phyloP scores from a whole-genome alignment of 805 yeast species.

The Candida piceae region DNA sequence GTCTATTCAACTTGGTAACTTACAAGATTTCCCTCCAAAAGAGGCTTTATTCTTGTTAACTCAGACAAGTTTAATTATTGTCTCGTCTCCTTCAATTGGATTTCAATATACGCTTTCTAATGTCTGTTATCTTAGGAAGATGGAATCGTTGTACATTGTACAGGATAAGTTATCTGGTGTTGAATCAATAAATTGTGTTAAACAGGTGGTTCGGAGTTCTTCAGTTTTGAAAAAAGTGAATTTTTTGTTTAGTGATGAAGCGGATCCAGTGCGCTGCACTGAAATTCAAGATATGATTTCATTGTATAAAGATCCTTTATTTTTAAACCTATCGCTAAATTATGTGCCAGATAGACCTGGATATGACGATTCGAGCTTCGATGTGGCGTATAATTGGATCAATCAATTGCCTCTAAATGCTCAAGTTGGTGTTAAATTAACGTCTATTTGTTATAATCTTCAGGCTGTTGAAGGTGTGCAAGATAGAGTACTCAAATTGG shows the following conservation, averaged over 20 bases:
- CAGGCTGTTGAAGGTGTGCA: neutral
- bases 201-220: neutral
- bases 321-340: neutral
- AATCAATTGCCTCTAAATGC: neutral
- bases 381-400: neutral
- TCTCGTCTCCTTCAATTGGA: neutral
- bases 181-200: neutral
- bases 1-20: too few species aligned
- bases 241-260: neutral
- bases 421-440: neutral
- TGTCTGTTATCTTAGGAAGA: neutral
- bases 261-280: neutral
- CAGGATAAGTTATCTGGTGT: neutral
- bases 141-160: neutral
- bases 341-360: neutral
- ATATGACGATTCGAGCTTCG: neutral
- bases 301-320: neutral
- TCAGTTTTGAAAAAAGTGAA: neutral
- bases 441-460: neutral
- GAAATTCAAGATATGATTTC: neutral
- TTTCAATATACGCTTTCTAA: neutral
- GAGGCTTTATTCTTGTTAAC: neutral
- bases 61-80: neutral
- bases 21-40: too few species aligned
- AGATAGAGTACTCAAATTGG: neutral